Base-by-base conservation (phyloP, 225 moss, liverwort and hornwort species). In the Marchantia paleacea region DNA sequence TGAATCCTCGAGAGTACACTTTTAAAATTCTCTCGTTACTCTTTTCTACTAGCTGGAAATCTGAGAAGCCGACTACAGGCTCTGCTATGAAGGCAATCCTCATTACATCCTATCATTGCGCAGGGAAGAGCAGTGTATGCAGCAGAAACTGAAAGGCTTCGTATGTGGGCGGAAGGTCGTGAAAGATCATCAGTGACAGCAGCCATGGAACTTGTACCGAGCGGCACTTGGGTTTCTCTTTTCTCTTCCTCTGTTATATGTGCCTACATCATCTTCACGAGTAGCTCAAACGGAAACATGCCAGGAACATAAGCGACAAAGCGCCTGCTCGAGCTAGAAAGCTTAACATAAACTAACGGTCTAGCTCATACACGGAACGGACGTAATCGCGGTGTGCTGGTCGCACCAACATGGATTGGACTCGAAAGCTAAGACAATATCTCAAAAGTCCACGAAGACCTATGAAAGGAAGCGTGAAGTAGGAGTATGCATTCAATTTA, bases 121-220 rank as follows among this genome's bases (percentile, higher is more conserved):
- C 87, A 93, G 91, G 96, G 92, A 81, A 85, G 92, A 85, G 91
- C 94, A 80, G 87, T 96, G 53, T 94, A 93, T 85, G 94, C 96
- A 83, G 96, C 94, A 55, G 96, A 96, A 84, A 90, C 94, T 51
- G 94, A 96, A 52, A 86, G 94, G 72, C 88, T 94, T 80, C 94
- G 92, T 61, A 83, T 90, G 64, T 96, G 92, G 96, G 94, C 94
- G 83, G 93, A 92, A 87, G 94, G 94, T 12, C 93, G 89, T 15
- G 88, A 94, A 85, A 90, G 85, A 79, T 92, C 91, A 86, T 89
- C 94, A 47, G 94, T 90, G 51, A 96, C 92, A 82, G 90, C 87
- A 80, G 94, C 96, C 73, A 94, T 96, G 96, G 94, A 90, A 86
- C 94, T 96, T 89, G 92, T 91, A 61, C 96, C 96, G 24, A 92